Conservation (phyloP, 352 stramenopile genomes). For the Globisporangium spinosum region DNA sequence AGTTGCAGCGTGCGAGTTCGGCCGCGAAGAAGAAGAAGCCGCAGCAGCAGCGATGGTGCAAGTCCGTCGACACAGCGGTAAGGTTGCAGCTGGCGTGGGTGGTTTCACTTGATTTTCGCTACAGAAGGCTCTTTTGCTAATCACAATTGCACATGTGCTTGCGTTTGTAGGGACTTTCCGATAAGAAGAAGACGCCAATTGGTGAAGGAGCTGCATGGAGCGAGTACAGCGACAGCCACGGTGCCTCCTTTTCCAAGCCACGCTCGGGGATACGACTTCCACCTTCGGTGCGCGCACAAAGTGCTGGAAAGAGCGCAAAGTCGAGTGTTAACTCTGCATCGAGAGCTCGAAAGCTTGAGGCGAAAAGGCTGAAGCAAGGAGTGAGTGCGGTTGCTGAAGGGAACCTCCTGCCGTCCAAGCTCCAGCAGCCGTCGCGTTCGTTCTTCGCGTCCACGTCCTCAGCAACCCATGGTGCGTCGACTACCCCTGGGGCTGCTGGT, state of each 20-base stretch:
- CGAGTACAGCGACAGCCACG: background rate
- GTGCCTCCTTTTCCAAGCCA: background rate
- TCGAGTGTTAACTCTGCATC: background rate
- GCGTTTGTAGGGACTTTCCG: background rate
- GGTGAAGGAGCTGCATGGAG: background rate
- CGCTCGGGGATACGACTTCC: background rate
- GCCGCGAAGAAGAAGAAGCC: constrained; percentile 8
- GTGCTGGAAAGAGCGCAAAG: constrained; percentile 5
- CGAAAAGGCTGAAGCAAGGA: background rate
- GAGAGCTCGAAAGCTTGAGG: background rate
- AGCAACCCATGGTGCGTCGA: background rate
- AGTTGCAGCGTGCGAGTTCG: constrained; percentile 26
- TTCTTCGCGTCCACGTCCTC: constrained; percentile 19
- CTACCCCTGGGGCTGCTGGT: background rate
- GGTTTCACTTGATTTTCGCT: background rate
- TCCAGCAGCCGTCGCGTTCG: constrained; percentile 17
- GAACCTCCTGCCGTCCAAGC: constrained; percentile 15
- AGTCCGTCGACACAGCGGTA: background rate
- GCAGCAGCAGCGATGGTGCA: background rate
- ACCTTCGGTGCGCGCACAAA: background rate
- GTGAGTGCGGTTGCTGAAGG: background rate
- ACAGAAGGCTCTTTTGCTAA: background rate
- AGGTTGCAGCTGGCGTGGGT: background rate
- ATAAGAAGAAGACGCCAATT: background rate
- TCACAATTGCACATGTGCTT: background rate